Percentiles rank a stretch among this genome's conserved stretches.
Conservation (phyloP, 768 basidiomycete species). For the Mycena kentingensis region DNA sequence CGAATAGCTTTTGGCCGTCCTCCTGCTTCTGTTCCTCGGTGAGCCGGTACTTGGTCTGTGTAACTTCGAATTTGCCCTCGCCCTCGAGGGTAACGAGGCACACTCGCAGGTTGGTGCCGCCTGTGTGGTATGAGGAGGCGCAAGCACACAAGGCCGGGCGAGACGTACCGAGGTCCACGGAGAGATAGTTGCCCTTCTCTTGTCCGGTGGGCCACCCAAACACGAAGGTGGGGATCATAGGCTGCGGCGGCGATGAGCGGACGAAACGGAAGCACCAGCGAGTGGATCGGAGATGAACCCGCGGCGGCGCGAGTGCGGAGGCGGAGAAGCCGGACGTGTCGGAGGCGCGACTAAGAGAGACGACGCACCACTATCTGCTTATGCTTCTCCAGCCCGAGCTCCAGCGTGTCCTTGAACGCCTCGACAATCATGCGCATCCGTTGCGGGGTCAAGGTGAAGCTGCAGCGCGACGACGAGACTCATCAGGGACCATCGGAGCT, state of each 20-base stretch:
- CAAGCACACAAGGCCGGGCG: neutral
- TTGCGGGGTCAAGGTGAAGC: conserved; percentile 86
- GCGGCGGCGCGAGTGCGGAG: neutral
- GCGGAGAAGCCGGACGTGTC: neutral
- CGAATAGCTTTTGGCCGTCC: conserved; percentile 93
- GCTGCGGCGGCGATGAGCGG: conserved; percentile 46
- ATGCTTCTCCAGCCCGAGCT: conserved; percentile 78
- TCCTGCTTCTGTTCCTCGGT: conserved; percentile 98
- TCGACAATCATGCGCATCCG: conserved; percentile 97
- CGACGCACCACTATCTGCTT: conserved; percentile 84
- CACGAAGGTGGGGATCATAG: conserved; percentile 96
- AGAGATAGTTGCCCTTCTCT: conserved; percentile 88
- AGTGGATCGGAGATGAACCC: neutral
- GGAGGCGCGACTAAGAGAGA: conserved; percentile 1
- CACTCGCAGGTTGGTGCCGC: conserved; percentile 97
- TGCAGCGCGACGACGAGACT: conserved; percentile 28
- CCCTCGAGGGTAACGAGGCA: conserved; percentile 94
- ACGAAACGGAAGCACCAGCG: neutral
- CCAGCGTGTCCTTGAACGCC: conserved; percentile 91
- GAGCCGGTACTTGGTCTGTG: conserved; percentile 95
- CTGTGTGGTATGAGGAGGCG: conserved; percentile 35
- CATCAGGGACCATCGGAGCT: conserved; percentile 10
- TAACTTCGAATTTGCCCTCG: conserved; percentile 95
- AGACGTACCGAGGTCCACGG: conserved; percentile 79
- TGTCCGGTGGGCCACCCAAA: conserved; percentile 93